These are phyloP conservation scores for Toxicodendron radicans DNA, from an alignment of 345 rosid species.

Conservation along the genomic window DNA sequence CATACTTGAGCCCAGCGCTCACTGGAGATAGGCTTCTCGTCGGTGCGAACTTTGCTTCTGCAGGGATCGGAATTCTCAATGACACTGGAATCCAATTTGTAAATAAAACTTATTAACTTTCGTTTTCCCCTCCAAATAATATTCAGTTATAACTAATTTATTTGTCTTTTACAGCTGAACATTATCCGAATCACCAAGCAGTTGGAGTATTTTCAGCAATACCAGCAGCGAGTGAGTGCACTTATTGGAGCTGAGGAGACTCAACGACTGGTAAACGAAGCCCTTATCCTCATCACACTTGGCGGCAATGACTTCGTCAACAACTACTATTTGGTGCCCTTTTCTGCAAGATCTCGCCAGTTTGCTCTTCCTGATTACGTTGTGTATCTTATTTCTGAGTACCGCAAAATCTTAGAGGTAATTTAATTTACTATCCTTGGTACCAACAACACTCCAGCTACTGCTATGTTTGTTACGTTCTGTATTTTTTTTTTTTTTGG, in stretches of 20 bases:
- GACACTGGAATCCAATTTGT: conserved; percentile 87
- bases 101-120: conserved; percentile 20
- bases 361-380: conserved; percentile 67
- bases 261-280: conserved; percentile 55
- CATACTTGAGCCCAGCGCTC: conserved; percentile 74
- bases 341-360: conserved; percentile 80
- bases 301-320: conserved; percentile 96
- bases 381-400: conserved; percentile 73
- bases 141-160: neutral
- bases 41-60: conserved; percentile 94
- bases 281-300: conserved; percentile 71
- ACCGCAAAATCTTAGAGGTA: conserved; percentile 62
- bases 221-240: conserved; percentile 56
- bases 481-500: neutral
- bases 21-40: conserved; percentile 58
- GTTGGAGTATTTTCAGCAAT: conserved; percentile 63
- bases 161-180: conserved; percentile 51
- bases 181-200: conserved; percentile 68
- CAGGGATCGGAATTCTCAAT: conserved; percentile 87
- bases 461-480: too few relatives aligned
- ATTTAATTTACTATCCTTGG: neutral
- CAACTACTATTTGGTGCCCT: conserved; percentile 85
- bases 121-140: neutral
- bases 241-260: conserved; percentile 60
- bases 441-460: too few relatives aligned